phyloP scores from a whole-genome alignment of 306 rosid genomes.

The Senna tora region DNA sequence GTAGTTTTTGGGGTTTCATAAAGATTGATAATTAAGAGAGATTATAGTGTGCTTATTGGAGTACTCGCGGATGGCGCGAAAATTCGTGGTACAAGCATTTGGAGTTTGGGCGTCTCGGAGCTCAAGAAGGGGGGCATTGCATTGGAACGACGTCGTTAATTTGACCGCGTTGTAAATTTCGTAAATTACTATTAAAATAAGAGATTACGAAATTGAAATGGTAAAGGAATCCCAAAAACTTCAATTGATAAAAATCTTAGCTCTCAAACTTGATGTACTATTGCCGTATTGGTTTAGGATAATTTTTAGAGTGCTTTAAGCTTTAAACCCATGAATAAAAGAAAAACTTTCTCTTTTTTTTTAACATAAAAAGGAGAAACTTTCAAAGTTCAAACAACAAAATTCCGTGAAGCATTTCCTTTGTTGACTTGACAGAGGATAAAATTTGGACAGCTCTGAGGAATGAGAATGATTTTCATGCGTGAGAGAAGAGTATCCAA shows the following conservation, averaged over 20 bases:
- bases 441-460: no score
- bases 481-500: no score
- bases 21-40: slow-evolving; percentile 12
- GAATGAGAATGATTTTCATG: no score
- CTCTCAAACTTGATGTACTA: background rate
- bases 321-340: background rate
- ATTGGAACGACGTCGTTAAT: slow-evolving; percentile 34
- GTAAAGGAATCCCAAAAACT: no score
- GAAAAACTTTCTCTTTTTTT: no score
- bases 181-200: background rate
- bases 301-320: background rate
- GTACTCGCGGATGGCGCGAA: slow-evolving; percentile 56
- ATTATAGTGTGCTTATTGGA: slow-evolving; percentile 30
- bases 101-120: slow-evolving; percentile 36
- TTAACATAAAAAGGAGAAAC: no score
- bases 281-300: background rate
- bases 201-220: no score
- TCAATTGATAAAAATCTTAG: no score
- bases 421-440: no score
- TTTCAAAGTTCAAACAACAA: background rate
- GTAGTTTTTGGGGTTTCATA: background rate
- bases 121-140: slow-evolving; percentile 30
- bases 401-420: background rate
- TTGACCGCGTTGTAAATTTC: slow-evolving; percentile 3
- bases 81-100: slow-evolving; percentile 31